These are phyloP conservation scores for Cladochytrium replicatum DNA, from an alignment of 192 early-diverging fungal genomes.

Conservation along the genomic window DNA sequence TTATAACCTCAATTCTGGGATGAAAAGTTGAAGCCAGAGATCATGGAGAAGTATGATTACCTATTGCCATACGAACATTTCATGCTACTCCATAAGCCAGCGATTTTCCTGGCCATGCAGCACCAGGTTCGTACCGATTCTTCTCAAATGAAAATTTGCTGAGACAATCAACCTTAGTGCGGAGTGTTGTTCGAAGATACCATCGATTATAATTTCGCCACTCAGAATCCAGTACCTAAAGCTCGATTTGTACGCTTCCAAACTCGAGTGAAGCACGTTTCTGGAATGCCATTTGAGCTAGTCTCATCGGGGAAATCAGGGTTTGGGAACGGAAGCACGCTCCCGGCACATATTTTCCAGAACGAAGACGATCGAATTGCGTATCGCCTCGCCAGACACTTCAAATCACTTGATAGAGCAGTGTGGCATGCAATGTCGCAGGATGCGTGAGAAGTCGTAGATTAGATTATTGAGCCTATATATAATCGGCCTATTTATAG, in stretches of 20 bases:
- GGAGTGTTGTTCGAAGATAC: slow-evolving; percentile 36
- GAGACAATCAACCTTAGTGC: no score
- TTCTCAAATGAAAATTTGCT: no score
- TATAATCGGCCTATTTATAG: no score
- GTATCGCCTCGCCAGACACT: slow-evolving; percentile 39
- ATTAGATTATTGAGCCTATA: no score
- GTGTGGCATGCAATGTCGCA: no score
- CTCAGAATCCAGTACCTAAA: slow-evolving; percentile 16
- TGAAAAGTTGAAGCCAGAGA: slow-evolving; percentile 25
- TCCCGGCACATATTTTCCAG: no score
- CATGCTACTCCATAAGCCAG: slow-evolving; percentile 24
- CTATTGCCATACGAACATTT: slow-evolving; percentile 23
- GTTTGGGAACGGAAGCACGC: no score
- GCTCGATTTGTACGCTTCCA: slow-evolving; percentile 21
- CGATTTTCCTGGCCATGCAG: slow-evolving; percentile 43
- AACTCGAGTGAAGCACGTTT: slow-evolving; percentile 22
- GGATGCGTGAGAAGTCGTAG: no score
- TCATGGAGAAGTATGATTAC: slow-evolving; percentile 30
- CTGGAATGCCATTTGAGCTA: no score
- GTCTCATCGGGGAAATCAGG: no score
- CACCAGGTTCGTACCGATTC: slow-evolving; percentile 26
- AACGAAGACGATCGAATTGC: slow-evolving; percentile 33
- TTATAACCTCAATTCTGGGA: slow-evolving; percentile 26
- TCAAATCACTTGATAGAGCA: slow-evolving; percentile 35
- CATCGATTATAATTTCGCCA: slow-evolving; percentile 33